These are phyloP conservation scores for Rosa chinensis DNA, from an alignment of 306 rosid species.

Conservation along the genomic window DNA sequence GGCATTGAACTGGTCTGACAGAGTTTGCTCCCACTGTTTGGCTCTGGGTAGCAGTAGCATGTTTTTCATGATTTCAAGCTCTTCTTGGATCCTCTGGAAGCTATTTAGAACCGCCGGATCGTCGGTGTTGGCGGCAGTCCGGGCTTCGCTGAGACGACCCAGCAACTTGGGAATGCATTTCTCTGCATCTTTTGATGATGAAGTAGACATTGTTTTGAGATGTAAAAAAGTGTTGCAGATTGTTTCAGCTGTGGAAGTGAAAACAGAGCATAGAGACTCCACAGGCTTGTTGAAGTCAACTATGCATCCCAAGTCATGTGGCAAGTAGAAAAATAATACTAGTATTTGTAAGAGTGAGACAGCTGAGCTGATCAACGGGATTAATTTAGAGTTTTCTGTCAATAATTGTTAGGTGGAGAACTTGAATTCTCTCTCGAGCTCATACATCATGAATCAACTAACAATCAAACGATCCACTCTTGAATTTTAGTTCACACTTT, in stretches of 20 bases:
- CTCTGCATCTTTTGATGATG: slow-evolving; percentile 3
- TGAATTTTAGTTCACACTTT: no score
- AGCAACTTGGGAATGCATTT: slow-evolving; percentile 10
- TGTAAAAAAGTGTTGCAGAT: neutral
- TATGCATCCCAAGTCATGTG: neutral
- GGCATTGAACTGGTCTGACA: neutral
- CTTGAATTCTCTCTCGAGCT: neutral
- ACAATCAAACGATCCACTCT: neutral
- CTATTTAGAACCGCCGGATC: neutral
- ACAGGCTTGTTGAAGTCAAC: neutral
- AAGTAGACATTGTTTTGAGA: neutral
- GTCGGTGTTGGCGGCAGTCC: neutral
- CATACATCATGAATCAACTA: neutral
- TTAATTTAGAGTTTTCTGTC: neutral
- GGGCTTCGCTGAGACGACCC: neutral
- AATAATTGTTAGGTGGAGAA: neutral
- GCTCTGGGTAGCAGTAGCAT: neutral
- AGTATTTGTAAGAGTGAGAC: neutral
- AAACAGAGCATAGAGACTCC: neutral
- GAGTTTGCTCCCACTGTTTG: neutral
- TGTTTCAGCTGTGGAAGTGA: neutral
- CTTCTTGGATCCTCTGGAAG: neutral
- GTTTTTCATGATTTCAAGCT: neutral
- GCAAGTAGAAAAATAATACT: neutral
- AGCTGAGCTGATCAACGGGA: neutral